A percentile compares a stretch with the other conserved stretches of the same genome.
phyloP scores from a whole-genome alignment of 116 monocot genomes.

The Posidonia oceanica region DNA sequence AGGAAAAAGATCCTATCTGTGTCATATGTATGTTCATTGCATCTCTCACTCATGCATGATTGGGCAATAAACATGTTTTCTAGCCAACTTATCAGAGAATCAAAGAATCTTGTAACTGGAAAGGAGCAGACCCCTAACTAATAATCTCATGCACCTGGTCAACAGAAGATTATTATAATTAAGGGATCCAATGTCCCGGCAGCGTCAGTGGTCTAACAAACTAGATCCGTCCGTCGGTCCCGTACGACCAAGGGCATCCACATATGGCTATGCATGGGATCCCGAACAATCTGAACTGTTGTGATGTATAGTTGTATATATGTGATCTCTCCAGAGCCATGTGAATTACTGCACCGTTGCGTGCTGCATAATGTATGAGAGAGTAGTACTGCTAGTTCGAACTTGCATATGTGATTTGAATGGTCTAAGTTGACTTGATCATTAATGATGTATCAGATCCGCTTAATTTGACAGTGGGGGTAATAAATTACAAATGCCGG shows the following conservation, averaged over 20 bases:
- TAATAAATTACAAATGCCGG: too few relatives aligned
- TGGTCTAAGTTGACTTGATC: too few relatives aligned
- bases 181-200: neutral
- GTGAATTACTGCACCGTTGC: too few relatives aligned
- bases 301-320: too few relatives aligned
- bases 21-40: neutral
- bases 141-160: neutral
- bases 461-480: too few relatives aligned
- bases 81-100: neutral
- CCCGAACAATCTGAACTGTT: neutral
- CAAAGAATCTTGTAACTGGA: conserved; percentile 1
- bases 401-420: too few relatives aligned
- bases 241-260: neutral
- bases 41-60: neutral
- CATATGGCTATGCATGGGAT: neutral
- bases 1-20: neutral
- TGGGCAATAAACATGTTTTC: neutral
- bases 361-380: too few relatives aligned
- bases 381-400: too few relatives aligned
- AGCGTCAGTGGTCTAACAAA: neutral
- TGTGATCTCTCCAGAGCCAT: too few relatives aligned
- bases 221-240: neutral
- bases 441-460: too few relatives aligned
- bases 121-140: neutral
- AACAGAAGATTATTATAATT: neutral